A percentile compares a stretch with the other conserved stretches of the same genome.
phyloP scores from a whole-genome alignment of 2,329 filamentous ascomycete genomes.

The Ambrosiella xylebori region DNA sequence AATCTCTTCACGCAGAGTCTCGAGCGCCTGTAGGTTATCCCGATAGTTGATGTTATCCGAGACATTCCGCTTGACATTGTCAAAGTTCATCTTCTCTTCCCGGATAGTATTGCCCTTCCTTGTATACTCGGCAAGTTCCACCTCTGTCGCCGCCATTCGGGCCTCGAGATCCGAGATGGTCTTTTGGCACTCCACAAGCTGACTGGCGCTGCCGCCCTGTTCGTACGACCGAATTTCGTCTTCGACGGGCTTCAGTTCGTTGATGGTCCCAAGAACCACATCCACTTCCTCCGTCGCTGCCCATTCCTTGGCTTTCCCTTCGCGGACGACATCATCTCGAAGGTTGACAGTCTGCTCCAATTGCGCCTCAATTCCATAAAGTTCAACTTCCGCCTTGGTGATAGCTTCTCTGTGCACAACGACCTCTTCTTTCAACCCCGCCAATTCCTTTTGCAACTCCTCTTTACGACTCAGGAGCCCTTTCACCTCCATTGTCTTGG shows the following conservation, averaged over 20 bases:
- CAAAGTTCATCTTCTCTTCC: conserved; percentile 59
- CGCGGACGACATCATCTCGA: conserved; percentile 58
- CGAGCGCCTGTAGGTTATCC: conserved; percentile 51
- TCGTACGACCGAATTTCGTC: conserved; percentile 66
- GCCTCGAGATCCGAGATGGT: conserved; percentile 52
- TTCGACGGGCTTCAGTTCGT: conserved; percentile 59
- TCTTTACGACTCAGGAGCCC: conserved; percentile 71
- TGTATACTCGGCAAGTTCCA: conserved; percentile 49
- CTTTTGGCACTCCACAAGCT: conserved; percentile 50
- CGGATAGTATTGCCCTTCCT: conserved; percentile 60
- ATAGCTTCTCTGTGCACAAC: conserved; percentile 52
- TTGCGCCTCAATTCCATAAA: conserved; percentile 58
- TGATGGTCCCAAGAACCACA: conserved; percentile 54
- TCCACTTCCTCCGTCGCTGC: conserved; percentile 54
- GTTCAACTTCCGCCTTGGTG: conserved; percentile 50
- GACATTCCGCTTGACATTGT: conserved; percentile 73
- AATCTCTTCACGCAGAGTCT: conserved; percentile 53
- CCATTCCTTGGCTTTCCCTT: conserved; percentile 55
- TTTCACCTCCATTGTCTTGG: conserved; percentile 51
- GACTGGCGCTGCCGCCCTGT: conserved; percentile 53
- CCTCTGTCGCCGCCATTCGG: conserved; percentile 46
- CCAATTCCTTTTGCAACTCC: conserved; percentile 51
- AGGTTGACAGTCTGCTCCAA: conserved; percentile 58
- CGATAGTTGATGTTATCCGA: conserved; percentile 77
- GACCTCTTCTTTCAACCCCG: conserved; percentile 53